phyloP scores from a whole-genome alignment of 192 early-diverging fungal species.

The Coemansia sp. region DNA sequence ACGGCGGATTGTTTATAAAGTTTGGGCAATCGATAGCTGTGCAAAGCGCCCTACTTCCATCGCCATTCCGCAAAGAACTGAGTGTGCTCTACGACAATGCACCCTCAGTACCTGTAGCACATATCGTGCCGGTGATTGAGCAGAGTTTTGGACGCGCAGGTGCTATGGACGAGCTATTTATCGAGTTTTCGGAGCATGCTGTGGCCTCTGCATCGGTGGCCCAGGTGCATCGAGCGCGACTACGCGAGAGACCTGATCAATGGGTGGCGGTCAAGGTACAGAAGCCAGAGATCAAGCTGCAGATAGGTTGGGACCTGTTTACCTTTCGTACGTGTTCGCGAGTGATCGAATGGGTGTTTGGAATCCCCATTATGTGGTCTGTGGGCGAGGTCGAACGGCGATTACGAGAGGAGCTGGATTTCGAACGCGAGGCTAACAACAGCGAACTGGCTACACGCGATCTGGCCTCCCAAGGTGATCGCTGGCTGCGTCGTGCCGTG shows the following conservation, averaged over 20 bases:
- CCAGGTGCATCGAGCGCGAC: slow-evolving; percentile 70
- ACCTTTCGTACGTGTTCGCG: slow-evolving; percentile 60
- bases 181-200: slow-evolving; percentile 62
- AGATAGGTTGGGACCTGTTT: slow-evolving; percentile 82
- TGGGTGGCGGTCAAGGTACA: slow-evolving; percentile 90
- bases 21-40: slow-evolving; percentile 75
- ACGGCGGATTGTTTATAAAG: slow-evolving; percentile 91
- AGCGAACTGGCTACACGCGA: slow-evolving; percentile 58
- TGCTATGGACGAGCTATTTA: slow-evolving; percentile 63
- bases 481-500: slow-evolving; percentile 48
- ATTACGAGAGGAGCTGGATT: slow-evolving; percentile 80
- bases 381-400: slow-evolving; percentile 69
- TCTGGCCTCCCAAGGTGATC: slow-evolving; percentile 50
- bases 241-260: slow-evolving; percentile 56
- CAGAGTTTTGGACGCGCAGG: slow-evolving; percentile 62
- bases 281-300: slow-evolving; percentile 80
- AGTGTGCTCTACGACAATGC: slow-evolving; percentile 76
- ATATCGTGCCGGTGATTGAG: slow-evolving; percentile 63
- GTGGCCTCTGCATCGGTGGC: slow-evolving; percentile 92
- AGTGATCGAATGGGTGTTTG: slow-evolving; percentile 73
- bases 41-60: slow-evolving; percentile 60
- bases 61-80: slow-evolving; percentile 60
- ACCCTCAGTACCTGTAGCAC: slow-evolving; percentile 62
- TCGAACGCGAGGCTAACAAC: slow-evolving; percentile 82
- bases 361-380: slow-evolving; percentile 77